Evolutionary conservation across 805 yeast species (phyloP).

Genomic region (Wickerhamia fluorescens): DNA sequence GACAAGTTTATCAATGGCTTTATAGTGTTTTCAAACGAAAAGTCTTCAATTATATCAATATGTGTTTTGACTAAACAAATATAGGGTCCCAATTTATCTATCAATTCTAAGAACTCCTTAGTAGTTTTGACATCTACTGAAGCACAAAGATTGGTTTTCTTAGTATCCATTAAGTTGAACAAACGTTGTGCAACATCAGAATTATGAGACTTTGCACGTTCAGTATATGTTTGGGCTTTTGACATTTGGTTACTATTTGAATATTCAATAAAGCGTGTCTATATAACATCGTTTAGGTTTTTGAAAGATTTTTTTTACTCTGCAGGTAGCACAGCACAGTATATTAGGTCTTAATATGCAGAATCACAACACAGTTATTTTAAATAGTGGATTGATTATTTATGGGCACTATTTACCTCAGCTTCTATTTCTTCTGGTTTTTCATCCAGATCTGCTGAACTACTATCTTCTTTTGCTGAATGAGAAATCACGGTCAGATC

Average conservation of each 20-base stretch:
- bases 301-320: slow-evolving; percentile 1
- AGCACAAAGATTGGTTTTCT: slow-evolving; percentile 87
- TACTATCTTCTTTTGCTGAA: no score
- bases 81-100: slow-evolving; percentile 82
- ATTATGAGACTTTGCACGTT: slow-evolving; percentile 63
- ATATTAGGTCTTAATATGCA: no score
- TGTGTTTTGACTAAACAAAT: slow-evolving; percentile 92
- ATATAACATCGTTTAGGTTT: no score
- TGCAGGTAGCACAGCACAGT: no score
- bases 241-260: no score
- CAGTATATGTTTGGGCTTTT: slow-evolving; percentile 41
- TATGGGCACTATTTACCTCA: no score
- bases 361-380: no score
- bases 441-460: slow-evolving; percentile 5
- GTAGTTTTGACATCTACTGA: slow-evolving; percentile 87
- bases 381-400: no score
- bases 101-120: slow-evolving; percentile 58
- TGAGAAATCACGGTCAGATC: no score
- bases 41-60: slow-evolving; percentile 87
- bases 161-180: slow-evolving; percentile 64
- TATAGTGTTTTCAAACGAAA: slow-evolving; percentile 72
- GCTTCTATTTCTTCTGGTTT: slow-evolving; percentile 1
- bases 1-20: slow-evolving; percentile 67
- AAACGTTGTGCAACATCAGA: slow-evolving; percentile 78
- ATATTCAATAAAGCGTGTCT: no score